These are phyloP conservation scores for Jatropha podagrica DNA, from an alignment of 441 rosid species.

Conservation along the genomic window DNA sequence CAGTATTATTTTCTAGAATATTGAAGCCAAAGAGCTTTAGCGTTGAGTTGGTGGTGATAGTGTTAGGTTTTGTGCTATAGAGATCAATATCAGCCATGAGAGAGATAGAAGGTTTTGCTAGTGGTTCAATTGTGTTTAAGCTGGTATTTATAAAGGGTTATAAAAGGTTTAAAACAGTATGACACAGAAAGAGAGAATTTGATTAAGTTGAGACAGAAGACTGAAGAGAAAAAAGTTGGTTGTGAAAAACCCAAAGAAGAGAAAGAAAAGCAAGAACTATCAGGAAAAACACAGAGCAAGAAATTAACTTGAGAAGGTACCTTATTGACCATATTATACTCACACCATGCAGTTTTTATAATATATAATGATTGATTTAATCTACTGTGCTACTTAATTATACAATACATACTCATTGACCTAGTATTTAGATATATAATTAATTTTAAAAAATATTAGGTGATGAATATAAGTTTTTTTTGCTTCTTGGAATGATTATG, in stretches of 20 bases:
- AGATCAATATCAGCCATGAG: slow-evolving; percentile 54
- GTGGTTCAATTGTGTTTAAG: neutral
- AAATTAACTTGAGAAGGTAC: slow-evolving; percentile 16
- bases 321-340: neutral
- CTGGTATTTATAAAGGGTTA: slow-evolving; percentile 15
- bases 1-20: slow-evolving; percentile 43
- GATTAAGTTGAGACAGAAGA: slow-evolving; percentile 25
- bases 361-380: neutral
- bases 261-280: slow-evolving; percentile 18
- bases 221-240: slow-evolving; percentile 37
- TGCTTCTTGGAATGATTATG: too few species aligned
- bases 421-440: neutral
- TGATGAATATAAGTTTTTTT: too few species aligned
- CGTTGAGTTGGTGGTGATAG: slow-evolving; percentile 36
- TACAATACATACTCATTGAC: neutral
- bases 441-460: too few species aligned
- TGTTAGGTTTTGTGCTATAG: slow-evolving; percentile 34
- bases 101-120: neutral
- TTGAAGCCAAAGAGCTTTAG: slow-evolving; percentile 71
- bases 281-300: slow-evolving; percentile 25
- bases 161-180: neutral
- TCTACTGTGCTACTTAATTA: neutral
- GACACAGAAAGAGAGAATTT: slow-evolving; percentile 1
- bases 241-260: slow-evolving; percentile 29
- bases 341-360: neutral